phyloP scores from a whole-genome alignment of 768 basidiomycete genomes.

The Pulveroboletus sp. region DNA sequence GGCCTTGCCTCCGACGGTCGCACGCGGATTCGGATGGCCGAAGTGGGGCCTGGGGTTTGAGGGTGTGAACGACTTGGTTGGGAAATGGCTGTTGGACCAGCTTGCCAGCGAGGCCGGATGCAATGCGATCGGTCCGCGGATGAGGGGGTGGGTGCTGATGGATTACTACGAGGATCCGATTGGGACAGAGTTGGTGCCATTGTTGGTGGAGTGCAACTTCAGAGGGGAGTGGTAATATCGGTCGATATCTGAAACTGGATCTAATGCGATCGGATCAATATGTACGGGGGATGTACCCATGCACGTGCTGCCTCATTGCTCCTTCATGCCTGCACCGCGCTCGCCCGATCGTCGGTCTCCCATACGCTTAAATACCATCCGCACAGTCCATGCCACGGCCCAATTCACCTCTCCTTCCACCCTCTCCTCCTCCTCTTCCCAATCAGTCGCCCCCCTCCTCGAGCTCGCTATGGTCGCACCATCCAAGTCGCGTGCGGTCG shows the following conservation, averaged over 20 bases:
- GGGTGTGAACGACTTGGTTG: conserved; percentile 79
- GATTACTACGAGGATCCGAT: conserved; percentile 68
- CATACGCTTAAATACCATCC: conserved; percentile 30
- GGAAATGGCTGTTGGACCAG: conserved; percentile 63
- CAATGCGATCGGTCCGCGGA: conserved; percentile 30
- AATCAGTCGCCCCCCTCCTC: not conserved
- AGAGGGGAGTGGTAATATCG: conserved; percentile 32
- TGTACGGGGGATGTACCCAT: not conserved
- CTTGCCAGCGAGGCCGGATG: conserved; percentile 25
- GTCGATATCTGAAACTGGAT: not conserved
- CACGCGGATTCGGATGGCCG: conserved; percentile 85
- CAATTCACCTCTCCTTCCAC: conserved; percentile 10
- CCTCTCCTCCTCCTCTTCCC: not conserved
- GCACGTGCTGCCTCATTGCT: conserved; percentile 21
- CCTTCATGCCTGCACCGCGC: conserved; percentile 5
- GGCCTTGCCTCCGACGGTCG: conserved; percentile 72
- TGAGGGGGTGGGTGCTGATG: conserved; percentile 75
- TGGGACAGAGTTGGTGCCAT: conserved; percentile 51
- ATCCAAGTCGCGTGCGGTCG: conserved; percentile 45
- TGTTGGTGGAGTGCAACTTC: conserved; percentile 80
- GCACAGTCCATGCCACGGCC: conserved; percentile 1
- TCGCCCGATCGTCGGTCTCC: conserved; percentile 6
- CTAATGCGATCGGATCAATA: not conserved
- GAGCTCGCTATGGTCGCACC: conserved; percentile 28
- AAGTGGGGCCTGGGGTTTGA: conserved; percentile 73